These are phyloP conservation scores for Keithomyces neogunnii DNA, from an alignment of 2,329 filamentous ascomycete genomes.

Conservation along the genomic window DNA sequence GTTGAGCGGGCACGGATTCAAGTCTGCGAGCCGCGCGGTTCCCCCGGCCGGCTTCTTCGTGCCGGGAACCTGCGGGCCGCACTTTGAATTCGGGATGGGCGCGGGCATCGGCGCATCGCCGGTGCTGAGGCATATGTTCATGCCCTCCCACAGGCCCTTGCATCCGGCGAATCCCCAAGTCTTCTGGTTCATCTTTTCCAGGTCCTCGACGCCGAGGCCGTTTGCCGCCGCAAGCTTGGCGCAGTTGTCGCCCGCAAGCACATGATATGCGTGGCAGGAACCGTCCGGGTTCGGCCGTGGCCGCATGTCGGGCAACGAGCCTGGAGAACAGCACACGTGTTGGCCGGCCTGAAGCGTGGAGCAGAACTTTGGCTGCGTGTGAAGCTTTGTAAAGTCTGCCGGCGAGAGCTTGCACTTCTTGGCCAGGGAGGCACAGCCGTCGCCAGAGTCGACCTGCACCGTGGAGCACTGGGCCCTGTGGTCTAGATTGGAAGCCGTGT, in stretches of 20 bases:
- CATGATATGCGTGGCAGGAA: conserved; percentile 17
- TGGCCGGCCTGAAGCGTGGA: not conserved
- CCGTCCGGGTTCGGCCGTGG: conserved; percentile 21
- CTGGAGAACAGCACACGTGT: not conserved
- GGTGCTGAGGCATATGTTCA: conserved; percentile 23
- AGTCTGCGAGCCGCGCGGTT: not conserved
- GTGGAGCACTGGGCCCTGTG: not conserved
- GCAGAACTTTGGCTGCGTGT: not conserved
- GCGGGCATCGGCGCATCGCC: conserved; percentile 26
- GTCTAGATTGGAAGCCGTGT: too few relatives aligned
- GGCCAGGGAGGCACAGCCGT: not conserved
- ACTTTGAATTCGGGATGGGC: conserved; percentile 19
- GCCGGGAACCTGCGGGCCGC: conserved; percentile 24
- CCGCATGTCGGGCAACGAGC: conserved; percentile 7
- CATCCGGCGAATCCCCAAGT: not conserved
- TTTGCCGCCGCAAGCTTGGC: conserved; percentile 12
- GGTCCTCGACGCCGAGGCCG: not conserved
- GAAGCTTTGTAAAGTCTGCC: not conserved
- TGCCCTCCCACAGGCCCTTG: not conserved
- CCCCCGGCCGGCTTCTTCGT: conserved; percentile 13
- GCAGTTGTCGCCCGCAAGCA: conserved; percentile 19
- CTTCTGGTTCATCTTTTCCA: not conserved
- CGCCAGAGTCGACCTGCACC: not conserved
- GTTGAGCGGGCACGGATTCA: conserved; percentile 21
- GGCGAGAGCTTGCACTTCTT: not conserved